A percentile compares a stretch with the other conserved stretches of the same genome.
Conservation (phyloP, 768 basidiomycete genomes). For the Russula sp. region DNA sequence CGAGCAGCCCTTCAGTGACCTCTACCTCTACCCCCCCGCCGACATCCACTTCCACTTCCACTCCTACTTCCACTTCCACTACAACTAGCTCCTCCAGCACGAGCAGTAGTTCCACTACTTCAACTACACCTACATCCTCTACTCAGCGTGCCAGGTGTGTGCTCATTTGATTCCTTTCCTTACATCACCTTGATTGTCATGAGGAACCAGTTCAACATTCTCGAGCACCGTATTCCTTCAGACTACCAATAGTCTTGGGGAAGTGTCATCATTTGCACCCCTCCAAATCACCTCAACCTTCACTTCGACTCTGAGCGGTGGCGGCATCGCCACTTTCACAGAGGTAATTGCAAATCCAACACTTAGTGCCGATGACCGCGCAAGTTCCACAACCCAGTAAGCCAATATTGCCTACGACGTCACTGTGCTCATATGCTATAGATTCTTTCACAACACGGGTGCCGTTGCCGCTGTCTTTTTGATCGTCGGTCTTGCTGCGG, state of each 20-base stretch:
- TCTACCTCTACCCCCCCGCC: background rate
- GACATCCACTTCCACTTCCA: background rate
- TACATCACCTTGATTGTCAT: constrained; percentile 11
- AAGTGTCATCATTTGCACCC: constrained; percentile 43
- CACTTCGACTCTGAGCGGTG: constrained; percentile 48
- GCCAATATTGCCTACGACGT: background rate
- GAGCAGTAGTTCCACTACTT: background rate
- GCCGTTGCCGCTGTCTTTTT: constrained; percentile 91
- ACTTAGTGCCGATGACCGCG: constrained; percentile 42
- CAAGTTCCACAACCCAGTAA: constrained; percentile 42
- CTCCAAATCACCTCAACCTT: constrained; percentile 48
- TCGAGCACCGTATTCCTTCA: constrained; percentile 46
- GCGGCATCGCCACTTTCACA: constrained; percentile 51
- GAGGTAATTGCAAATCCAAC: constrained; percentile 65
- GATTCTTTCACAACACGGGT: constrained; percentile 84
- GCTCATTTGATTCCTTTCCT: constrained; percentile 20
- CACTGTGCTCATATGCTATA: constrained; percentile 26
- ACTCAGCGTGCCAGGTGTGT: constrained; percentile 20
- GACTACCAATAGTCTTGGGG: constrained; percentile 53
- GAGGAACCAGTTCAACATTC: constrained; percentile 42
- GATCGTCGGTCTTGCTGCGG: constrained; percentile 75
- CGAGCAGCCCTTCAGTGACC: background rate
- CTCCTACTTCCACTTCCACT: background rate
- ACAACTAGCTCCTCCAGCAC: background rate
- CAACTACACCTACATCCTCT: background rate